A percentile compares a stretch with the other conserved stretches of the same genome.
Conservation (phyloP, 441 rosid species). For the Gossypium lobatum region DNA sequence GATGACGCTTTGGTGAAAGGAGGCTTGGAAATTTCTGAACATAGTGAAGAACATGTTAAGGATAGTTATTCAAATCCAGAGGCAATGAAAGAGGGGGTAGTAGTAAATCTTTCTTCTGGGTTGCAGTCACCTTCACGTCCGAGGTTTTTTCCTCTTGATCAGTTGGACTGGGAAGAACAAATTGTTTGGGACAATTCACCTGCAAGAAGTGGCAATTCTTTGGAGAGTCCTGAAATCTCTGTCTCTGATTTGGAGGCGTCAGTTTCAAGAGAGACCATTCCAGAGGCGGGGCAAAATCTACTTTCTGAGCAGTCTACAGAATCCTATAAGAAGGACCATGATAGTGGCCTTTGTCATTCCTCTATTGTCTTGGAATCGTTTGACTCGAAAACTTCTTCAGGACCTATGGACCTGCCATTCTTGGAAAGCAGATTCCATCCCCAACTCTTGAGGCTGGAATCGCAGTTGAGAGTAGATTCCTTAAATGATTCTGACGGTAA, state of each 20-base stretch:
- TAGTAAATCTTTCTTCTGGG: constrained; percentile 33
- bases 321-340: constrained; percentile 32
- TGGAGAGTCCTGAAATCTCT: constrained; percentile 35
- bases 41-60: constrained; percentile 30
- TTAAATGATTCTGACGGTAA: constrained; percentile 22
- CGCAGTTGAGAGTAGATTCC: constrained; percentile 39
- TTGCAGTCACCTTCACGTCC: constrained; percentile 48
- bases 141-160: constrained; percentile 68
- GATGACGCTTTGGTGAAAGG: constrained; percentile 32
- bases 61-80: constrained; percentile 55
- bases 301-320: constrained; percentile 25
- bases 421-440: constrained; percentile 59
- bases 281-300: constrained; percentile 30
- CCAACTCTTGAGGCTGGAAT: constrained; percentile 84
- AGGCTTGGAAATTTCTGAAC: constrained; percentile 28
- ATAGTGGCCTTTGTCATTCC: constrained; percentile 28
- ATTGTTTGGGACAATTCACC: constrained; percentile 85
- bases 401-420: constrained; percentile 19
- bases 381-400: constrained; percentile 34
- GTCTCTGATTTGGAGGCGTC: constrained; percentile 34
- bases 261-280: constrained; percentile 31
- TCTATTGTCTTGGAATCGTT: constrained; percentile 52
- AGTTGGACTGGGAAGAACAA: constrained; percentile 86
- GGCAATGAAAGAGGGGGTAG: constrained; percentile 53
- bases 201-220: constrained; percentile 35